A percentile compares a stretch with the other conserved stretches of the same genome.
These are phyloP conservation scores for Esteya vermicola DNA, from an alignment of 2,329 filamentous ascomycete genomes.

Conservation along the genomic window DNA sequence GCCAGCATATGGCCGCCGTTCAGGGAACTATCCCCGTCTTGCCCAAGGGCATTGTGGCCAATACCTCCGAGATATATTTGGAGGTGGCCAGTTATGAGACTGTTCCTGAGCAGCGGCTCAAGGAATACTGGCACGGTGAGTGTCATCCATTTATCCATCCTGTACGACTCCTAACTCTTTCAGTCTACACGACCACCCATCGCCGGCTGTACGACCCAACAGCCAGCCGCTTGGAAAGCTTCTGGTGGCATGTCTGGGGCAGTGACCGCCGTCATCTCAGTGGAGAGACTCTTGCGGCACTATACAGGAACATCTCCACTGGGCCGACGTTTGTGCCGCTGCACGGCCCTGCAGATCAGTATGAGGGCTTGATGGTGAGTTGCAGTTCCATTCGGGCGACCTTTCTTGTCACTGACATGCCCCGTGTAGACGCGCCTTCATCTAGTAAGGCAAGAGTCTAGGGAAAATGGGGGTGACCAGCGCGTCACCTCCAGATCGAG, in stretches of 20 bases:
- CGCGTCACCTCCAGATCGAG: too few species aligned
- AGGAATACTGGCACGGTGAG: conserved; percentile 43
- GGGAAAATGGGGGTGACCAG: too few species aligned
- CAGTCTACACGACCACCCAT: conserved; percentile 47
- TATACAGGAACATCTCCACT: conserved; percentile 44
- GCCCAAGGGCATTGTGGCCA: conserved; percentile 43
- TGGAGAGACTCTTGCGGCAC: conserved; percentile 35
- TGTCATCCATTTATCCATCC: not conserved
- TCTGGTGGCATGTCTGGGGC: conserved; percentile 54
- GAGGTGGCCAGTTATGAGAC: conserved; percentile 37
- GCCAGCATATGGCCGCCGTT: not conserved
- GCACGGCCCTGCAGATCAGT: conserved; percentile 34
- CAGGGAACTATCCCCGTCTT: conserved; percentile 25
- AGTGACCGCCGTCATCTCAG: conserved; percentile 39
- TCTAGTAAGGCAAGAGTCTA: too few species aligned
- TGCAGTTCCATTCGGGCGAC: not conserved
- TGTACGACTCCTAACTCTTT: too few species aligned
- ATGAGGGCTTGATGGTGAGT: conserved; percentile 35
- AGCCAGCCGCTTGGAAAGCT: conserved; percentile 46
- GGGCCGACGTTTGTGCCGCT: conserved; percentile 44
- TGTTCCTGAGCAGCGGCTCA: conserved; percentile 37
- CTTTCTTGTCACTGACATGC: not conserved
- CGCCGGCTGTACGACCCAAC: conserved; percentile 47
- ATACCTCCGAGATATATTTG: conserved; percentile 34
- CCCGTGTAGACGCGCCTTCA: too few species aligned